Evolutionary conservation across 1,139 yeast genomes (phyloP), one percentile per base, ranked within the genome.

Genomic region (Hyphopichia pseudoburtonii): DNA sequence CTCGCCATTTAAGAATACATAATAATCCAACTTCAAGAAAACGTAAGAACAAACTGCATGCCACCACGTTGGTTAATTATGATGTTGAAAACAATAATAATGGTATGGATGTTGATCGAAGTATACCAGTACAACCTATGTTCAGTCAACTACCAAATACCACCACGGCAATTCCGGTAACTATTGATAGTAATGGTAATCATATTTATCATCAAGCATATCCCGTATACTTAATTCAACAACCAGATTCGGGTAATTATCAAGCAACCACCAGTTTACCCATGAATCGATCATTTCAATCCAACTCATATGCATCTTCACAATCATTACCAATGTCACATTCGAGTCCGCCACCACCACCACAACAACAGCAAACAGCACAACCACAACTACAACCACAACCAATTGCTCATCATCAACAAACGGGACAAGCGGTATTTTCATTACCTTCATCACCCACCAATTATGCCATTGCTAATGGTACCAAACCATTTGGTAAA

Each of bases 1-100:
- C 87, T 10, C 69, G 88, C 46, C 90, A 81, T 56, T 64, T 75
- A 42, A 64, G 84, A 41, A 80, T 80, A 36, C 88, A 82, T 56
- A 80, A 78, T 34, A 79, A 78, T 48, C 78, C 80, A 8, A 56
- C 62, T 36, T 66, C 76, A 15, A 60, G 75, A 36, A 57, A 63
- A 34, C 55, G 65, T 38, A 62, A 64, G 47, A 62, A 54, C 31
- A 52, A 54, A 35, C 38, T 38, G 32, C 44, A 44, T 7, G 23
- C 7, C 7, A 7, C 10, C 10, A 10, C 7, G 7, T 21, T 44
- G 10, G 23, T 45, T 31, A 40, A 37, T 38, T 33, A 23, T 18
- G 29, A 21, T 7, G 11, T 19, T n/a, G 38, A 32, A 1, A 23
- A 30, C 11, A 33, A 30, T 17, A 21, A 26, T 25, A 37, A 23